phyloP scores from a whole-genome alignment of 2,329 filamentous ascomycete species.

The Zasmidium citrigriseum region DNA sequence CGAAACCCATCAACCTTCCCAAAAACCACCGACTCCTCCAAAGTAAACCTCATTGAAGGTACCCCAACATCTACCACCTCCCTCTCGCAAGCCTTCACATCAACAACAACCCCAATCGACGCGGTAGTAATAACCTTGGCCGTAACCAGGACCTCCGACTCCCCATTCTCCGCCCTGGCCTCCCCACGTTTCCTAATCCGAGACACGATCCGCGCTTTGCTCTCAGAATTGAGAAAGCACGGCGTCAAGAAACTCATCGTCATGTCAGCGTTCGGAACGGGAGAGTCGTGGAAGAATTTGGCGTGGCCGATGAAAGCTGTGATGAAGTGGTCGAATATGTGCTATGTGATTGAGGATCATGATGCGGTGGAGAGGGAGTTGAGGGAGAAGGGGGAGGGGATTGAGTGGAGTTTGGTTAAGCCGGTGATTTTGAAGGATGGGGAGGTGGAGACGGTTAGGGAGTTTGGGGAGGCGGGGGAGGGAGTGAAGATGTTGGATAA shows the following conservation, averaged over 20 bases:
- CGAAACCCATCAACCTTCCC: conserved; percentile 41
- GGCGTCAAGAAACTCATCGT: conserved; percentile 48
- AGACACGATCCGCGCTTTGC: conserved; percentile 41
- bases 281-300: conserved; percentile 46
- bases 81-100: conserved; percentile 34
- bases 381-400: conserved; percentile 33
- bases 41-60: conserved; percentile 45
- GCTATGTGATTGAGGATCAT: conserved; percentile 44
- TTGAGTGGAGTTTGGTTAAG: conserved; percentile 48
- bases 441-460: conserved; percentile 38
- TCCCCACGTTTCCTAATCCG: conserved; percentile 51
- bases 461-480: conserved; percentile 46
- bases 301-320: conserved; percentile 28
- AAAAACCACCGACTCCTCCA: conserved; percentile 17
- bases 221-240: conserved; percentile 41
- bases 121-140: conserved; percentile 54
- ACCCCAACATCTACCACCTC: conserved; percentile 12
- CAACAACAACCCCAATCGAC: conserved; percentile 31
- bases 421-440: conserved; percentile 48
- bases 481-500: conserved; percentile 44
- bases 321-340: conserved; percentile 2
- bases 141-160: conserved; percentile 48
- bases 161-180: conserved; percentile 50
- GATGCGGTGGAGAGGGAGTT: conserved; percentile 48
- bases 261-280: conserved; percentile 54